phyloP scores from a whole-genome alignment of 2,329 filamentous ascomycete species.

The Fusarium irregulare region DNA sequence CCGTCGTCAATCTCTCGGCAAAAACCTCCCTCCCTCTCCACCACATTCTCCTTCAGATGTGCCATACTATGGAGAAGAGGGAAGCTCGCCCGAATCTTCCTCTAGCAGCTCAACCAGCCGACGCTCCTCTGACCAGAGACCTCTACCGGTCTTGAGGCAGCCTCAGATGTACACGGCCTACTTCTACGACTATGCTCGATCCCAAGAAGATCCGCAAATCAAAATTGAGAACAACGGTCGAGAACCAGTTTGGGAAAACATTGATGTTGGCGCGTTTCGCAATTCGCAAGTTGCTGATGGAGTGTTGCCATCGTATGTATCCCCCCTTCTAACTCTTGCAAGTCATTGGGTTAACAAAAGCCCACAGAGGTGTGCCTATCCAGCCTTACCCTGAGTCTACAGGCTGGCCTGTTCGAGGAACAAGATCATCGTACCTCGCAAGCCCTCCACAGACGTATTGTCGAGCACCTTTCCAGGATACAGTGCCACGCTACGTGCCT shows the following conservation, averaged over 20 bases:
- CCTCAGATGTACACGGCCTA: slow-evolving; percentile 6
- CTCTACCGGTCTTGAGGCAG: slow-evolving; percentile 26
- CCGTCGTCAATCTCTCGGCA: slow-evolving; percentile 23
- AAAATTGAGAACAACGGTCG: slow-evolving; percentile 15
- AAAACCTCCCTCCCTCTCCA: slow-evolving; percentile 31
- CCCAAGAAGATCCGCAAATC: slow-evolving; percentile 4
- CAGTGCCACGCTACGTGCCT: slow-evolving; percentile 16
- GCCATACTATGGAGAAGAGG: not conserved
- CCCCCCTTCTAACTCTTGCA: not conserved
- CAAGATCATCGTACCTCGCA: slow-evolving; percentile 2
- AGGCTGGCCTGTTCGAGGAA: slow-evolving; percentile 26
- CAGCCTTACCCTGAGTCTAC: slow-evolving; percentile 14
- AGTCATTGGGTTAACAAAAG: slow-evolving; percentile 11
- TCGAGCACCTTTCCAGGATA: slow-evolving; percentile 10
- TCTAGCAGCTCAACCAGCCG: slow-evolving; percentile 23
- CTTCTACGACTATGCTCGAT: slow-evolving; percentile 9
- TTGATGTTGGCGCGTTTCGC: slow-evolving; percentile 10
- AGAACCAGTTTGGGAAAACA: slow-evolving; percentile 7
- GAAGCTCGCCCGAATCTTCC: slow-evolving; percentile 18
- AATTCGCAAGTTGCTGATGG: slow-evolving; percentile 4
- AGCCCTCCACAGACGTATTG: slow-evolving; percentile 7
- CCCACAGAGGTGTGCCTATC: slow-evolving; percentile 13
- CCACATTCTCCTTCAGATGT: slow-evolving; percentile 25
- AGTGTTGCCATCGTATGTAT: slow-evolving; percentile 32
- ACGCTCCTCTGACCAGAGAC: slow-evolving; percentile 35